Evolutionary conservation across 2,329 filamentous ascomycete species (phyloP).

Genomic region (Aspergillus sp.): DNA sequence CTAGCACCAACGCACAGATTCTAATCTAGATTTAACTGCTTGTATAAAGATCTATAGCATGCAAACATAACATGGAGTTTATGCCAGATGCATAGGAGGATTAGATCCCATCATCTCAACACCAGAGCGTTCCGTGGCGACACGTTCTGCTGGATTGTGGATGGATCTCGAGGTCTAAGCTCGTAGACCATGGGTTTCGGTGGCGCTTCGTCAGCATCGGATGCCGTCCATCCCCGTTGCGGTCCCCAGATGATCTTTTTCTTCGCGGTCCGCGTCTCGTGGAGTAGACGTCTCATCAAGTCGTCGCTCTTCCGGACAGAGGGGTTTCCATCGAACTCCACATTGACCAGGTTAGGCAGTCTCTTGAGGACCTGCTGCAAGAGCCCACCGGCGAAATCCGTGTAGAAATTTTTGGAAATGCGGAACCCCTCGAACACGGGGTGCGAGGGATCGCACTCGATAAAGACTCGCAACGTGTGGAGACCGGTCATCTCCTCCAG

Average conservation of each 20-base stretch:
- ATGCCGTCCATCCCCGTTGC: conserved; percentile 38
- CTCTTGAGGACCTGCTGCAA: conserved; percentile 50
- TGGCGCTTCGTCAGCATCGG: conserved; percentile 21
- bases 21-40: neutral
- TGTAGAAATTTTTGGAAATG: conserved; percentile 58
- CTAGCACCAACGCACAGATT: neutral
- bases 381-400: conserved; percentile 53
- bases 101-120: neutral
- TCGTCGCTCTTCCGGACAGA: conserved; percentile 52
- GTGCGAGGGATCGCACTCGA: conserved; percentile 56
- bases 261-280: conserved; percentile 31
- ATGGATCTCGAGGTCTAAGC: neutral
- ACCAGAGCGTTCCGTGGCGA: neutral
- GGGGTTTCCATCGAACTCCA: conserved; percentile 59
- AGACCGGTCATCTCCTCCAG: conserved; percentile 49
- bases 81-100: neutral
- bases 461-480: conserved; percentile 54
- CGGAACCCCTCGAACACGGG: conserved; percentile 57
- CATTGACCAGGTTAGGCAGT: conserved; percentile 47
- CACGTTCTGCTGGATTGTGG: neutral
- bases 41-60: neutral
- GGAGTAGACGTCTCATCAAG: conserved; percentile 49
- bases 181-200: conserved; percentile 13
- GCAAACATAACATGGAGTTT: neutral
- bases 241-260: conserved; percentile 42